phyloP scores from a whole-genome alignment of 1,284 basidiomycete species.

The Psilocybe mexicana region DNA sequence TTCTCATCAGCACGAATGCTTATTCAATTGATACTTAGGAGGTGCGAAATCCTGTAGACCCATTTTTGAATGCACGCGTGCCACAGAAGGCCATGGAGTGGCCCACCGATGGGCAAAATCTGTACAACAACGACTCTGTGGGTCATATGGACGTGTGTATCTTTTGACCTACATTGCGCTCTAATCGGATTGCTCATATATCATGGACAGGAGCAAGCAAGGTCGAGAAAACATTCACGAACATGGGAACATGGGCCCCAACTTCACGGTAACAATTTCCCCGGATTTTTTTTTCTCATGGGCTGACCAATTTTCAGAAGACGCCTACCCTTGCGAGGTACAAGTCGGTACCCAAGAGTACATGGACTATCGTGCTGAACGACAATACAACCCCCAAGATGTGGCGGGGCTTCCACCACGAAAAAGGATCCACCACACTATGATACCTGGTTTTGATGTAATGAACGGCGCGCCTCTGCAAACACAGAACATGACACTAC shows the following conservation, averaged over 20 bases:
- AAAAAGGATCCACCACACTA: conserved; percentile 57
- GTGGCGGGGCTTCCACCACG: conserved; percentile 53
- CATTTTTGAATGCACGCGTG: conserved; percentile 41
- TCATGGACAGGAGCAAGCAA: conserved; percentile 40
- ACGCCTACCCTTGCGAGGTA: conserved; percentile 48
- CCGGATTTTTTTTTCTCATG: conserved; percentile 17
- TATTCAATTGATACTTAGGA: conserved; percentile 15
- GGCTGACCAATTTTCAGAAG: conserved; percentile 27
- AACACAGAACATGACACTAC: conserved; percentile 46
- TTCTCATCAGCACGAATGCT: not conserved
- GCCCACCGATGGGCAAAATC: conserved; percentile 47
- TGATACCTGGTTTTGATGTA: conserved; percentile 55
- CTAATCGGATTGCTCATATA: conserved; percentile 22
- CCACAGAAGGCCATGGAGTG: conserved; percentile 53
- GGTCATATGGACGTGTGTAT: conserved; percentile 53
- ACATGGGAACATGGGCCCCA: conserved; percentile 56
- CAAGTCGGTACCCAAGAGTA: conserved; percentile 26
- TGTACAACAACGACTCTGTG: conserved; percentile 48
- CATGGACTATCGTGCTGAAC: conserved; percentile 27
- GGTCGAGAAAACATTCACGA: conserved; percentile 57
- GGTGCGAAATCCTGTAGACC: conserved; percentile 33
- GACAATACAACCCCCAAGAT: conserved; percentile 38
- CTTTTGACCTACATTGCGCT: conserved; percentile 11
- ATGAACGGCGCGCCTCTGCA: conserved; percentile 48
- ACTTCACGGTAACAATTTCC: conserved; percentile 36